Percentiles rank a stretch among this genome's conserved stretches.
Conservation (phyloP, 352 stramenopile genomes). For the Phytophthora pinifolia region DNA sequence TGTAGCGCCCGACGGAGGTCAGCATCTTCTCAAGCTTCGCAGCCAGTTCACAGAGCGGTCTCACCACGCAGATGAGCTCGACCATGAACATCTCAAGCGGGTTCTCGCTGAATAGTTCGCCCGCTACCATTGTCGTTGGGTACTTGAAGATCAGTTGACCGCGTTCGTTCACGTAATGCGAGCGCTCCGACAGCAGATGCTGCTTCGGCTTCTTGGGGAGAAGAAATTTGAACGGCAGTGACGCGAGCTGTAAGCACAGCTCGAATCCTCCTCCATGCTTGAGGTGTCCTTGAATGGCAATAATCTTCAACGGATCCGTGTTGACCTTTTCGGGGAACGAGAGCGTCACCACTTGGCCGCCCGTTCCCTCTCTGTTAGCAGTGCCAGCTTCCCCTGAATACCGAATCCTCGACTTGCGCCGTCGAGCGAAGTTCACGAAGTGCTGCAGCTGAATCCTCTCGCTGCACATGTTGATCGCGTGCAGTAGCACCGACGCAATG, state of each 20-base stretch:
- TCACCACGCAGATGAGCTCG: conserved; percentile 85
- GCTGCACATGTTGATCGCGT: conserved; percentile 84
- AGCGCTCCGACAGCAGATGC: conserved; percentile 58
- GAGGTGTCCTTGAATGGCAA: conserved; percentile 79
- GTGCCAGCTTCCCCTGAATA: conserved; percentile 81
- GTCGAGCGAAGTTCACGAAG: conserved; percentile 86
- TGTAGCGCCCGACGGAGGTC: conserved; percentile 60
- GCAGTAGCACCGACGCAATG: conserved; percentile 74
- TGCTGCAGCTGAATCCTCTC: conserved; percentile 87
- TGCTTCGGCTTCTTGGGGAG: conserved; percentile 55
- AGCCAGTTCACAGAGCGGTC: conserved; percentile 81
- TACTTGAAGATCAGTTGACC: conserved; percentile 86
- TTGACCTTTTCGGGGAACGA: conserved; percentile 87
- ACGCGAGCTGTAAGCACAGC: conserved; percentile 67
- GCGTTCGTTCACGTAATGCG: conserved; percentile 72
- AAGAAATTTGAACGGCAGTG: conserved; percentile 72
- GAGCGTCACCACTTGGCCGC: conserved; percentile 85
- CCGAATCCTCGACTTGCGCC: conserved; percentile 78
- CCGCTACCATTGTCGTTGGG: conserved; percentile 58
- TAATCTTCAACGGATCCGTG: conserved; percentile 74
- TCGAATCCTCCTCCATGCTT: conserved; percentile 80
- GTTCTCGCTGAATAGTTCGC: conserved; percentile 80
- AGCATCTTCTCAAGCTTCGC: conserved; percentile 83
- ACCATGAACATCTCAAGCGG: conserved; percentile 87
- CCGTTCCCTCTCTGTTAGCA: conserved; percentile 48